phyloP scores from a whole-genome alignment of 2,329 filamentous ascomycete species.

The Aspergillus sergii region DNA sequence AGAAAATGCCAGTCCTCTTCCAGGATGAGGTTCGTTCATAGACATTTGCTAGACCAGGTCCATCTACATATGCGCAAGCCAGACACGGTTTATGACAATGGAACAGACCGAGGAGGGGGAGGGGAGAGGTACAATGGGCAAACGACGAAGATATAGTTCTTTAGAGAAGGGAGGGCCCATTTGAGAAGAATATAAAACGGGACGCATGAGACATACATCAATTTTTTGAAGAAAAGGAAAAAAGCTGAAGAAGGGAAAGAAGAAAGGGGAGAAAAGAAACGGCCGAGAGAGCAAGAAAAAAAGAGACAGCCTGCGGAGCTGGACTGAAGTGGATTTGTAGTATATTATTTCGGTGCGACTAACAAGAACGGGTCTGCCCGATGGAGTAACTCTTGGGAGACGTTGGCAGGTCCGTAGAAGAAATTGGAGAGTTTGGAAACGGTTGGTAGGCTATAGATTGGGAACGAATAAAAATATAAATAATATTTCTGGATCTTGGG shows the following conservation, averaged over 20 bases:
- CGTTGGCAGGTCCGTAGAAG: constrained; percentile 6
- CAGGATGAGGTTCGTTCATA: constrained; percentile 35
- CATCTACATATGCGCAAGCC: constrained; percentile 27
- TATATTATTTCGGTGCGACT: constrained; percentile 20
- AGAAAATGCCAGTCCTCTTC: constrained; percentile 33
- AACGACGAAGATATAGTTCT: constrained; percentile 9
- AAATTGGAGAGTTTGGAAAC: constrained; percentile 4
- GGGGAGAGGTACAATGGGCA: constrained; percentile 10
- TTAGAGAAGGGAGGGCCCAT: constrained; percentile 21
- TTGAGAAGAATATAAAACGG: constrained; percentile 25
- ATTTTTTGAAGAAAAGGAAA: constrained; percentile 7
- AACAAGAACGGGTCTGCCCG: constrained; percentile 24
- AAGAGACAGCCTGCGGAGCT: constrained; percentile 22
- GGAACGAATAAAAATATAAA: constrained; percentile 14
- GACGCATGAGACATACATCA: constrained; percentile 22
- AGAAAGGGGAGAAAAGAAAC: constrained; percentile 11
- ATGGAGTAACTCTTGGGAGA: constrained; percentile 11
- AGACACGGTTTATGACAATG: constrained; percentile 26
- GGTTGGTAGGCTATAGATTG: background rate
- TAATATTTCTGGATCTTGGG: constrained; percentile 6
- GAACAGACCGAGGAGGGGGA: constrained; percentile 10
- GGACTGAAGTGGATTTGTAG: constrained; percentile 23
- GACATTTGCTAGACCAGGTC: constrained; percentile 37
- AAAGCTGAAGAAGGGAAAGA: constrained; percentile 9
- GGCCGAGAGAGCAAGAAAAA: constrained; percentile 11